Base-by-base conservation (phyloP, 345 rosid species). In the Adansonia digitata region DNA sequence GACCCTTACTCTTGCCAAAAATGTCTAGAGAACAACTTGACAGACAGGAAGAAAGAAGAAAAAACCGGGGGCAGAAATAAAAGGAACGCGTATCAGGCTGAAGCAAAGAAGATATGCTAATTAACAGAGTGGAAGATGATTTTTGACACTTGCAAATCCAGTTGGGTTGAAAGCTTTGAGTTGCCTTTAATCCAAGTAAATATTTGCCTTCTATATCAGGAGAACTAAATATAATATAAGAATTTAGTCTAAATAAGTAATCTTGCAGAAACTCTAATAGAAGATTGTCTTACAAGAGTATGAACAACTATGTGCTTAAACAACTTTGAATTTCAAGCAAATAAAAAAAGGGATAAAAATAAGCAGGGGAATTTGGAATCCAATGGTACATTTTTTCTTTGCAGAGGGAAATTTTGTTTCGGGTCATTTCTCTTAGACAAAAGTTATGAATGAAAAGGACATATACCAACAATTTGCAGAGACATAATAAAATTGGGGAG, bases 401-500 rank as follows among this genome's bases (percentile, higher is more conserved):
- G 43, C 8, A 35, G 45, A 18, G 14, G 43, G 45, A 60, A 7
- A n/a, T 18, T 60, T 7, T 35, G 26, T 34, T 12, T 12, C 13
- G 63, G 35, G 26, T 34, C 9, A 62, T 35, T 62, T 62, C 67
- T 35, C 9, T 26, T n/a, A 34, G 24, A 7, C 68, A 63, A 18
- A 35, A 18, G 45, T n/a, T 63, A 35, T 63, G 35, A 37, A 35
- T 63, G 68, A 63, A 18, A 63, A 20, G 45, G 46, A 43, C 53
- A 5, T 43, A 34, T 22, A 43, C 71, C 71, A 64, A 66, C 71
- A 42, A 67, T 53, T 37, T 43, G 53, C 53, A 43, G 35, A 43
- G 7, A 67, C 43, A 22, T 29, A 42, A 67, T 67, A 67, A 67
- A 43, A 43, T 24, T 43, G 71, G 37, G 71, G 53, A 43, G 70